Percentiles rank a stretch among this genome's conserved stretches.
Evolutionary conservation across 495 filamentous ascomycete genomes (phyloP).

Genomic region (Penicillium lagena): DNA sequence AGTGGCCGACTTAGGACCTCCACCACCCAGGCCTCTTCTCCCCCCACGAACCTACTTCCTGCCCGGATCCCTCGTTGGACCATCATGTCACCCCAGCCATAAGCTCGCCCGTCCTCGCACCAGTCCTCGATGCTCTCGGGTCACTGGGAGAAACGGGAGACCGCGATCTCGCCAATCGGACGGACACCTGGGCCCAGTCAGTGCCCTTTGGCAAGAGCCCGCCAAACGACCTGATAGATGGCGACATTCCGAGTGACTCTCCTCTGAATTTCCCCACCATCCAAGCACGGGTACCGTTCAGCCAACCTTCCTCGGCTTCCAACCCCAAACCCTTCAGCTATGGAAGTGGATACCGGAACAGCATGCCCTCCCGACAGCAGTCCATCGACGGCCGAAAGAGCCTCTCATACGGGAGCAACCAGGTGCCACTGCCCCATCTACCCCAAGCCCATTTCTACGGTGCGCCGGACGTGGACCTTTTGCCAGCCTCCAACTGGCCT

Average conservation of each 20-base stretch:
- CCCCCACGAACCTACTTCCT: conserved; percentile 29
- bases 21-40: conserved; percentile 18
- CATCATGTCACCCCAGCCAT: conserved; percentile 23
- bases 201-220: conserved; percentile 46
- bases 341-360: conserved; percentile 33
- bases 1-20: too few species aligned
- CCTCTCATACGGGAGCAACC: conserved; percentile 35
- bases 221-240: conserved; percentile 37
- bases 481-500: conserved; percentile 18
- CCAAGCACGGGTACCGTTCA: conserved; percentile 39
- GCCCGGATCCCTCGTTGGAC: conserved; percentile 21
- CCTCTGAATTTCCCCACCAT: conserved; percentile 34
- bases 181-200: conserved; percentile 43
- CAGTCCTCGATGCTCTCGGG: conserved; percentile 36
- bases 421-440: conserved; percentile 74
- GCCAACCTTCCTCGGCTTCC: conserved; percentile 43
- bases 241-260: conserved; percentile 35
- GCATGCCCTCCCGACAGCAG: conserved; percentile 31
- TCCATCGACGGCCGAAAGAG: conserved; percentile 37
- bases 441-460: conserved; percentile 69
- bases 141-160: conserved; percentile 25
- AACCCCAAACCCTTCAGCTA: conserved; percentile 38
- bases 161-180: conserved; percentile 30
- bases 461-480: conserved; percentile 48
- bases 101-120: conserved; percentile 38